These are phyloP conservation scores for Tylopilus felleus DNA, from an alignment of 768 basidiomycete genomes.

Conservation along the genomic window DNA sequence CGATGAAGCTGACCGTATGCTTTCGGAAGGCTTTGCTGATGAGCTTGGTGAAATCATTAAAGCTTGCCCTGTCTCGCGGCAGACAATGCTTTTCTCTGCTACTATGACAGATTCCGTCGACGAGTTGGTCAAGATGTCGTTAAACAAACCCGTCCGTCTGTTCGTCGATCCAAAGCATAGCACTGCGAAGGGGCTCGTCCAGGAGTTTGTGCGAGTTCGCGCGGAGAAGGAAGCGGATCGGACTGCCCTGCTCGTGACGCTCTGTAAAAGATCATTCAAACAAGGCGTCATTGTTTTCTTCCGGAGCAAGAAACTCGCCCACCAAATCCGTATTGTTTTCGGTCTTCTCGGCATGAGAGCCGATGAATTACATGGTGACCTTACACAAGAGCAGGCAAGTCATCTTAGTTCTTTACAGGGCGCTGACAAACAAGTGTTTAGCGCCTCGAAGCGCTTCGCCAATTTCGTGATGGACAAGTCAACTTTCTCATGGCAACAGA, in stretches of 20 bases:
- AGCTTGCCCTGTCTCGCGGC: conserved; percentile 81
- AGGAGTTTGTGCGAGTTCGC: conserved; percentile 93
- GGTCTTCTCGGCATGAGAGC: conserved; percentile 84
- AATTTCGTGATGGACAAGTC: conserved; percentile 84
- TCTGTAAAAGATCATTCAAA: conserved; percentile 88
- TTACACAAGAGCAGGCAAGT: conserved; percentile 90
- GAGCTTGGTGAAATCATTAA: conserved; percentile 93
- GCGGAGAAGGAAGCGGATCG: conserved; percentile 76
- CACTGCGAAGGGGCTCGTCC: conserved; percentile 80
- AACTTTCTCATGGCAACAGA: conserved; percentile 97
- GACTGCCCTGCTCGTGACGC: conserved; percentile 68
- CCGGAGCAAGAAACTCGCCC: conserved; percentile 94
- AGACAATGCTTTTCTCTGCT: conserved; percentile 98
- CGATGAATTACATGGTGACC: conserved; percentile 91
- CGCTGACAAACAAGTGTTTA: conserved; percentile 30
- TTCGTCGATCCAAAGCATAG: conserved; percentile 94
- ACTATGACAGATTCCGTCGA: conserved; percentile 98
- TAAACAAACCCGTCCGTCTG: conserved; percentile 89
- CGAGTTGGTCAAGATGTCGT: conserved; percentile 86
- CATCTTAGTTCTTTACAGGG: background rate
- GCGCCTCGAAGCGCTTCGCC: conserved; percentile 83
- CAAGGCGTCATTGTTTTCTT: conserved; percentile 87
- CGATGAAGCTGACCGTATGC: conserved; percentile 98
- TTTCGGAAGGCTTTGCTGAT: conserved; percentile 92
- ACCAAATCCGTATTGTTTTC: conserved; percentile 95